Evolutionary conservation across 148 eudicot genomes (phyloP).

Genomic region (Spergularia marina): DNA sequence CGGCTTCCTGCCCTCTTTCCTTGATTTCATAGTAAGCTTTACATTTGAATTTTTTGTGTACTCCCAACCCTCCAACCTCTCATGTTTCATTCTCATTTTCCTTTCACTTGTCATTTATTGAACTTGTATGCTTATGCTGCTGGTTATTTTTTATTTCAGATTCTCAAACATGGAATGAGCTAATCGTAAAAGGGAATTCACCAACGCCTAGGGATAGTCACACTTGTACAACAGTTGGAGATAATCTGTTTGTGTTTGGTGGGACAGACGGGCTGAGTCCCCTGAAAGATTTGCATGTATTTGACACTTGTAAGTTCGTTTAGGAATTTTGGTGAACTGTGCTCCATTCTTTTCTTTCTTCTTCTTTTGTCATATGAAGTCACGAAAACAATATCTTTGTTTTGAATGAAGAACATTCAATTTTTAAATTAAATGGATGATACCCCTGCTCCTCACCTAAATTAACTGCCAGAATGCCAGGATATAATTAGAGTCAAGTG

Average conservation of each 20-base stretch:
- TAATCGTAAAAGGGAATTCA: conserved; percentile 54
- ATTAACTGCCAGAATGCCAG: too few species aligned
- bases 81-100: not conserved
- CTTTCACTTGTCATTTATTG: not conserved
- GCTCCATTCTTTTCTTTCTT: not conserved
- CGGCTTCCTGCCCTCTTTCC: not conserved
- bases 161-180: conserved; percentile 64
- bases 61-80: not conserved
- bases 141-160: conserved; percentile 33
- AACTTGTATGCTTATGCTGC: not conserved
- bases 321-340: not conserved
- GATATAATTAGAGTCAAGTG: too few species aligned
- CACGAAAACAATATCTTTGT: not conserved
- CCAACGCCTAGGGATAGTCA: conserved; percentile 94
- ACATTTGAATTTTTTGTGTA: not conserved
- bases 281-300: conserved; percentile 67
- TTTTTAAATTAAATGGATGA: not conserved
- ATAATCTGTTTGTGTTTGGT: conserved; percentile 77
- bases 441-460: not conserved
- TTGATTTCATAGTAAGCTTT: not conserved
- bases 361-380: not conserved
- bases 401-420: not conserved
- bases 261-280: conserved; percentile 79
- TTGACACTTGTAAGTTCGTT: conserved; percentile 70
- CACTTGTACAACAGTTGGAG: conserved; percentile 79